Evolutionary conservation across 164 flowering plant genomes (phyloP), one percentile per base, ranked within the genome.

Genomic region (Vitis rotundifolia): DNA sequence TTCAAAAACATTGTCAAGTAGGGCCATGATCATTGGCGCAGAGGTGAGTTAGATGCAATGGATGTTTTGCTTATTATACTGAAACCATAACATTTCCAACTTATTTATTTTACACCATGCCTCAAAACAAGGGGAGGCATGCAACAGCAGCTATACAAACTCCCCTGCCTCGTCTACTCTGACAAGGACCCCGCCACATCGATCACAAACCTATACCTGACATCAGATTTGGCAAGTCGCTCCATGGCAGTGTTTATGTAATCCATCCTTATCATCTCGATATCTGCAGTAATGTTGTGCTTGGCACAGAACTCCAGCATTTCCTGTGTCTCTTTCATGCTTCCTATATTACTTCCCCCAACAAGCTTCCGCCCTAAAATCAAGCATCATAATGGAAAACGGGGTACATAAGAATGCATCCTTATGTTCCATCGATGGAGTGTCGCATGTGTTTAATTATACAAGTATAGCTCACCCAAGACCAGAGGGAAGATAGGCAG

Each of bases 321-420:
- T 68, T 79, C 82, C 70, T 79, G 82, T 3, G 77, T 79, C 74
- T 79, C 82, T 60, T 73, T 70, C 51, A 71, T 71, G 16, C 82
- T 77, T 29, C 82, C 82, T 2, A 73, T 49, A 51, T 68, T 58
- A 49, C 82, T 79, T 37, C 82, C 82, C 8, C 77, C 80, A 0
- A 79, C 68, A 18, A 74, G 70, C 71, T 76, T 79, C 64, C 82
- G 48, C 11, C 81, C 81, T 78, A 63, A 47, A 54, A 47, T 28
- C 8, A 31, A 22, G 26, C 26, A 22, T 22, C 26, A 22, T 22
- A 22, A 22, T 22, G 26, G 26, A 22, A 22, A 22, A 22, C 26
- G 26, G 26, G 26, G 26, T 22, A 22, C 26, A 22, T 22, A 22
- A 22, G 26, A 22, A 22, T 0, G 26, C 26, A 22, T 22, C 26